Conservation (phyloP, 1,284 basidiomycete species). For the Polyporus tsugae region DNA sequence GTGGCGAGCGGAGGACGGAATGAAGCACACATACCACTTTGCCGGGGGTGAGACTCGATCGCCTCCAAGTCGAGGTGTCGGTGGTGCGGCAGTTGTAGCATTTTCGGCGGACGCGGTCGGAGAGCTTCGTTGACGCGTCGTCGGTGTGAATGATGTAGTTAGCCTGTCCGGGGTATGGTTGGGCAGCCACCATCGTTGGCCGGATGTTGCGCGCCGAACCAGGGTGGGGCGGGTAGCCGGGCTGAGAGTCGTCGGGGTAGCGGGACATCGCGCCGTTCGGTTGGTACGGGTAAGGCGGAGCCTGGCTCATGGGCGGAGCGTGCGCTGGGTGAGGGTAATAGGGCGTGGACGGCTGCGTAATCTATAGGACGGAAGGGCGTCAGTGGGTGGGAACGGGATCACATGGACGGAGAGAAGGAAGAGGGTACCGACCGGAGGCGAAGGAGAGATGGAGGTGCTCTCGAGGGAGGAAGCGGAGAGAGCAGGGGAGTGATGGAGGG, state of each 20-base stretch:
- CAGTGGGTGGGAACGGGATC: conserved; percentile 43
- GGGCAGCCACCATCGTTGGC: conserved; percentile 41
- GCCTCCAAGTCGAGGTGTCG: conserved; percentile 84
- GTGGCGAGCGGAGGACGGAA: not conserved
- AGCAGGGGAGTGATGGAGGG: conserved; percentile 67
- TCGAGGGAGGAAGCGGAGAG: conserved; percentile 64
- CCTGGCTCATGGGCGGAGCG: conserved; percentile 42
- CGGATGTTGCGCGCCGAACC: conserved; percentile 39
- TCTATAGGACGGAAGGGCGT: conserved; percentile 31
- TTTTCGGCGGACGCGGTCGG: conserved; percentile 73
- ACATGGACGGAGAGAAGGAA: conserved; percentile 34
- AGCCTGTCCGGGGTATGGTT: conserved; percentile 46
- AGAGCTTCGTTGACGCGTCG: conserved; percentile 79
- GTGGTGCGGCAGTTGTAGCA: conserved; percentile 87
- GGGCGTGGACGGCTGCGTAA: conserved; percentile 42
- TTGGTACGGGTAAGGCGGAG: conserved; percentile 42
- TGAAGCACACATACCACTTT: conserved; percentile 70
- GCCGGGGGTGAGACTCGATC: conserved; percentile 78
- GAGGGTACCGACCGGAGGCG: conserved; percentile 42
- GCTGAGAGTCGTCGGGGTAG: conserved; percentile 37
- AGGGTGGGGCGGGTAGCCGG: conserved; percentile 37
- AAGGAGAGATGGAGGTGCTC: conserved; percentile 65
- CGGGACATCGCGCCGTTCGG: conserved; percentile 43
- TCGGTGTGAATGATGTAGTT: conserved; percentile 48
- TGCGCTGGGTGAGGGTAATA: conserved; percentile 48